These are phyloP conservation scores for Fragilaria crotonensis DNA, from an alignment of 108 stramenopile genomes.

Conservation along the genomic window DNA sequence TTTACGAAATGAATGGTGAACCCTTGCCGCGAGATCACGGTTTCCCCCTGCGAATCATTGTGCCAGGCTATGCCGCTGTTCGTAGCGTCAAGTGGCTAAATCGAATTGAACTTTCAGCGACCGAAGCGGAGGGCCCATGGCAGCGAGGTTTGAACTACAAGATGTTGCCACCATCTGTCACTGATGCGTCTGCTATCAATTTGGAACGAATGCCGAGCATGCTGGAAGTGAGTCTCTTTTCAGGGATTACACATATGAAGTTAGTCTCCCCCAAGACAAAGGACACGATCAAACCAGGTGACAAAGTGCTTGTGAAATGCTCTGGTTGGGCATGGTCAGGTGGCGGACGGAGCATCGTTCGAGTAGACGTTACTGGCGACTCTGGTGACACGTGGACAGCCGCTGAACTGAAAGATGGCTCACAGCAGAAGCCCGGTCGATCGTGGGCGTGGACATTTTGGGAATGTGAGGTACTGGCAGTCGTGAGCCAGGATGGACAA, in stretches of 20 bases:
- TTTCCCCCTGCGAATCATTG: slow-evolving; percentile 88
- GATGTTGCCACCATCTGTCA: slow-evolving; percentile 67
- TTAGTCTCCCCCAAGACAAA: background rate
- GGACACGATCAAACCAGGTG: slow-evolving; percentile 42
- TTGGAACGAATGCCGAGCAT: slow-evolving; percentile 66
- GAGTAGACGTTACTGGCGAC: slow-evolving; percentile 76
- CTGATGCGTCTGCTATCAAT: slow-evolving; percentile 56
- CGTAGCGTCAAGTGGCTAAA: slow-evolving; percentile 80
- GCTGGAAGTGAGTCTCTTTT: slow-evolving; percentile 64
- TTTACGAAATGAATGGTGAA: slow-evolving; percentile 96
- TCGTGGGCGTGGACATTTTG: slow-evolving; percentile 89
- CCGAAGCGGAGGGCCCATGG: slow-evolving; percentile 74
- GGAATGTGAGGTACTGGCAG: slow-evolving; percentile 68
- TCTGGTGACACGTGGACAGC: slow-evolving; percentile 59
- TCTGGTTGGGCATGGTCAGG: slow-evolving; percentile 83
- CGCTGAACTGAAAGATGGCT: slow-evolving; percentile 58
- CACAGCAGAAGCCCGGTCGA: slow-evolving; percentile 50
- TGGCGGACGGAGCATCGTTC: slow-evolving; percentile 81
- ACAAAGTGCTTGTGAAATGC: slow-evolving; percentile 49
- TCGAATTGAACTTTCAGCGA: slow-evolving; percentile 46
- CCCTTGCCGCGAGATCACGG: slow-evolving; percentile 92
- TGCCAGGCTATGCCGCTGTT: slow-evolving; percentile 90
- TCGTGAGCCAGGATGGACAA: slow-evolving; percentile 48
- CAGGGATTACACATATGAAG: slow-evolving; percentile 60
- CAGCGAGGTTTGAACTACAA: slow-evolving; percentile 85